Evolutionary conservation across 1,284 basidiomycete species (phyloP).

Genomic region (Cutaneotrichosporon sp.): DNA sequence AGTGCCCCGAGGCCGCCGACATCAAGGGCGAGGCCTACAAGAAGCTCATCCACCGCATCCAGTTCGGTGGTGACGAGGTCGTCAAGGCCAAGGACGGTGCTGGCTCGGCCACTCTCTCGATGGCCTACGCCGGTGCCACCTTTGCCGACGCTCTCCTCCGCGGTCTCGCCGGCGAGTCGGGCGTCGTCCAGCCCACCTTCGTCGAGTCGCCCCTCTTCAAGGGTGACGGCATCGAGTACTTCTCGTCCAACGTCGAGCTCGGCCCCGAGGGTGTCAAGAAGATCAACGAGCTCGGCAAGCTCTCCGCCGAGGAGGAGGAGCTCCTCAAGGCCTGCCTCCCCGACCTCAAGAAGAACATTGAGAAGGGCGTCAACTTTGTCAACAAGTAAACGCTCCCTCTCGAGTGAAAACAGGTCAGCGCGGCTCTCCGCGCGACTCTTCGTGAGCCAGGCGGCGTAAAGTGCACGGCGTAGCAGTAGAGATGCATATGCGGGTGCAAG

Average conservation of each 20-base stretch:
- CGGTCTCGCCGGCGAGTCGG: slow-evolving; percentile 82
- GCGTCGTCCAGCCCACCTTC: slow-evolving; percentile 76
- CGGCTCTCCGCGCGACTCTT: neutral
- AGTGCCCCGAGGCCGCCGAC: slow-evolving; percentile 61
- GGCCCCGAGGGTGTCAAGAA: slow-evolving; percentile 82
- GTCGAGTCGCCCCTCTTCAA: slow-evolving; percentile 75
- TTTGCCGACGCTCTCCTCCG: slow-evolving; percentile 74
- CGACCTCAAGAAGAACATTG: slow-evolving; percentile 94
- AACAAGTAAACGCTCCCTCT: too few species aligned
- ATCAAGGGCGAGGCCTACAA: slow-evolving; percentile 56
- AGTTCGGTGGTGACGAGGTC: slow-evolving; percentile 90
- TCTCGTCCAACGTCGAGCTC: slow-evolving; percentile 77
- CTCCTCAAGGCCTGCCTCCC: slow-evolving; percentile 82
- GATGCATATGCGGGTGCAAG: too few species aligned
- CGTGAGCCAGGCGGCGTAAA: neutral
- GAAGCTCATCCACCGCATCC: slow-evolving; percentile 77
- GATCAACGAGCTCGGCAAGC: slow-evolving; percentile 72
- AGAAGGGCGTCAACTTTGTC: slow-evolving; percentile 83
- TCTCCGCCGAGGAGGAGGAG: slow-evolving; percentile 76
- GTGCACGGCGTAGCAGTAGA: neutral
- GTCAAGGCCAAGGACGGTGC: slow-evolving; percentile 87
- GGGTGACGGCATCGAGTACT: slow-evolving; percentile 72
- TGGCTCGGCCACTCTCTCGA: slow-evolving; percentile 79
- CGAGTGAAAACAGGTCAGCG: too few species aligned
- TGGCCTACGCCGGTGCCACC: slow-evolving; percentile 83